phyloP scores from a whole-genome alignment of 192 early-diverging fungal species.

The Thamnidium elegans region DNA sequence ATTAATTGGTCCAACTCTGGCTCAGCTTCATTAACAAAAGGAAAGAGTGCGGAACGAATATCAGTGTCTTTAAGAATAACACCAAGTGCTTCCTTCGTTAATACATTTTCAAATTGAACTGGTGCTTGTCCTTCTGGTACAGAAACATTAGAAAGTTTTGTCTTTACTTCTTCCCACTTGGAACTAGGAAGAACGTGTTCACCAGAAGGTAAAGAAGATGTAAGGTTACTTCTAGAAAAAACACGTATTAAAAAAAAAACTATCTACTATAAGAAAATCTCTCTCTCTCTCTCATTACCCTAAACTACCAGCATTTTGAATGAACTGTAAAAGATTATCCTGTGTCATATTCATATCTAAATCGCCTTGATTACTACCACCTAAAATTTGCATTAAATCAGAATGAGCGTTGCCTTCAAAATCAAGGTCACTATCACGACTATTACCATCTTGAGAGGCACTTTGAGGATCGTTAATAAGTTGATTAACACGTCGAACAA shows the following conservation, averaged over 20 bases:
- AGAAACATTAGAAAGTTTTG: neutral
- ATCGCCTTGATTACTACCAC: conserved; percentile 13
- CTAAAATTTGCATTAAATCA: conserved; percentile 17
- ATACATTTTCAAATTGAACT: conserved; percentile 14
- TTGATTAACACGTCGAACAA: conserved; percentile 54
- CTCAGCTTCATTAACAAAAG: conserved; percentile 38
- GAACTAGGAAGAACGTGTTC: neutral
- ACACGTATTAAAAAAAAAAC: no score
- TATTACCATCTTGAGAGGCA: conserved; percentile 18
- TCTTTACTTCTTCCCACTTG: neutral
- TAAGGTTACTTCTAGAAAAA: no score
- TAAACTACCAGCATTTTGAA: conserved; percentile 30
- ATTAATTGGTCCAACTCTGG: conserved; percentile 1
- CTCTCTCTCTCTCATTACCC: conserved; percentile 19
- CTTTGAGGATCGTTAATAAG: conserved; percentile 52
- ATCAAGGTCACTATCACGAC: conserved; percentile 15
- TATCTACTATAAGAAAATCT: neutral
- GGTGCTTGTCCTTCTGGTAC: neutral
- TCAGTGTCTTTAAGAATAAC: conserved; percentile 41
- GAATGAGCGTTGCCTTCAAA: conserved; percentile 7
- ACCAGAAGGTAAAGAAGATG: no score
- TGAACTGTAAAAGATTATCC: conserved; percentile 27
- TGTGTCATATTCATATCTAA: conserved; percentile 18
- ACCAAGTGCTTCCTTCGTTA: conserved; percentile 37
- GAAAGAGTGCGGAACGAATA: conserved; percentile 43